Evolutionary conservation across 1,284 basidiomycete species (phyloP), one percentile per base, ranked within the genome.

Genomic region (Pseudozyma hubeiensis): DNA sequence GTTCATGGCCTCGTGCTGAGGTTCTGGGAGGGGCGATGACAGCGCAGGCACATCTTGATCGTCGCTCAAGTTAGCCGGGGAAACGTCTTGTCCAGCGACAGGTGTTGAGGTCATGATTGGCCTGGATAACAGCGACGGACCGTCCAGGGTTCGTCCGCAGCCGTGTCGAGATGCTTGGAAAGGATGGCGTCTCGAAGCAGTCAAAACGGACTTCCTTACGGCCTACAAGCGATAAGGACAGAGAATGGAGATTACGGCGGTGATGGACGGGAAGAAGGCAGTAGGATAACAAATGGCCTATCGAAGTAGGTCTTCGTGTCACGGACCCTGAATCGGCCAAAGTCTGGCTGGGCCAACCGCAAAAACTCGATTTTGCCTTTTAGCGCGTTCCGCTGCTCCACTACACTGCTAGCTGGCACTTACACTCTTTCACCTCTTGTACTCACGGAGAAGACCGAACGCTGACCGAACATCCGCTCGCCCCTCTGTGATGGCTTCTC

Each of bases 21-120:
- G 54, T 29, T 55, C 69, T 9, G 69, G 69, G 5, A 72, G 48
- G 8, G 69, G 69, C 31, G 69, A 72, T 1, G 63, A 49, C 34
- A 72, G 69, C 1, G 61, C 53, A 14, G 66, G 66, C 14, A 69
- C 53, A 43, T 70, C 67, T 19, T 59, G 56, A 14, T 52, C 41
- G 24, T 43, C 51, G 13, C 43, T 10, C 17, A 53, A 19, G 40
- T 7, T 41, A 10, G 1, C 40, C 40, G 40, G 40, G 7, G 40
- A 41, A 16, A 41, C 3, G 40, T n/a, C 16, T 41, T n/a, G 40
- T 16, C 13, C 40, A 16, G 40, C 11, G 40, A 10, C 7, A 44
- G n/a, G 43, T 24, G 43, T 44, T 24, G 43, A 44, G 8, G 43
- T 24, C 35, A 33, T 37, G 1, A 37, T 37, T 35, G 35, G 35